Evolutionary conservation across 176 grass and related monocot genomes (phyloP).

Genomic region (Thinopyrum elongatum): DNA sequence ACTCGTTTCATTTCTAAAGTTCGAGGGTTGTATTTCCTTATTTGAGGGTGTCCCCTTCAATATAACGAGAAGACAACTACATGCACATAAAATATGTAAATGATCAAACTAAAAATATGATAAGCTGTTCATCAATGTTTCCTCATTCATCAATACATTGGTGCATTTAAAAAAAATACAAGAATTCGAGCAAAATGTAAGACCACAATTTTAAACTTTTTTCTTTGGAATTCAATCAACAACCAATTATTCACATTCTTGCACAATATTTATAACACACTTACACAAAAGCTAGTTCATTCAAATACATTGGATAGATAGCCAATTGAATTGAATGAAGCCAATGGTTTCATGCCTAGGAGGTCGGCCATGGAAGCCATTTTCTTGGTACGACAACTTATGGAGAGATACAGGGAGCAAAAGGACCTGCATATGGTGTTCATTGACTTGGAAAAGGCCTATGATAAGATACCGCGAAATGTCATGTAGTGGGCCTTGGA

Average conservation of each 20-base stretch:
- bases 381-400: no score
- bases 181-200: neutral
- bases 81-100: neutral
- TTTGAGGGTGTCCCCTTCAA: neutral
- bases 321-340: no score
- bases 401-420: no score
- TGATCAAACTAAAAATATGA: neutral
- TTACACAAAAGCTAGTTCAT: neutral
- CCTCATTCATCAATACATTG: neutral
- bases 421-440: no score
- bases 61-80: neutral
- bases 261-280: neutral
- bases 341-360: no score
- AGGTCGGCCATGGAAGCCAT: no score
- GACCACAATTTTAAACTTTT: neutral
- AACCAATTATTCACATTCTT: neutral
- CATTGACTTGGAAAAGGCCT: no score
- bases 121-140: neutral
- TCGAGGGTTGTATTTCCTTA: neutral
- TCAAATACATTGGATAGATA: no score
- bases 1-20: neutral
- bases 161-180: neutral
- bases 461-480: no score
- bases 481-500: no score
- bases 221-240: no score